A percentile compares a stretch with the other conserved stretches of the same genome.
Conservation (phyloP, 208 protist genomes). For the Leishmania tarentolae region DNA sequence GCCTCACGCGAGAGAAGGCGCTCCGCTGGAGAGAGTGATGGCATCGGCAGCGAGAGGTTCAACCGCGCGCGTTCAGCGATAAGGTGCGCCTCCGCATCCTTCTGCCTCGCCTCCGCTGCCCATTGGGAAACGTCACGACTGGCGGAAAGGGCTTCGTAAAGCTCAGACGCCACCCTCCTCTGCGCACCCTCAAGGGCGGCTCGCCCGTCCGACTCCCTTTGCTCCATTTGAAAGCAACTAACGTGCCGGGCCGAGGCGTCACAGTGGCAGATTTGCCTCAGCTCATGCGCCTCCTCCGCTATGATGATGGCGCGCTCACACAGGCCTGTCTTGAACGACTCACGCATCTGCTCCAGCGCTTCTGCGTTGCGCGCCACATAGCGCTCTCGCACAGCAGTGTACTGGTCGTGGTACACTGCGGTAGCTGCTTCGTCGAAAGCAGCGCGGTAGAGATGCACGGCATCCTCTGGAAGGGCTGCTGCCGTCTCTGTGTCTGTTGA, state of each 20-base stretch:
- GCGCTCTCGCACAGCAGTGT: conserved; percentile 24
- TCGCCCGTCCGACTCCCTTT: not conserved
- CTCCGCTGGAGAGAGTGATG: conserved; percentile 5
- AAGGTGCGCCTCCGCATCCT: not conserved
- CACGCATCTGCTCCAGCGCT: conserved; percentile 6
- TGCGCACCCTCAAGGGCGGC: not conserved
- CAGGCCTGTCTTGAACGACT: not conserved
- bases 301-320: conserved; percentile 14
- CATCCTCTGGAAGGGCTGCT: not conserved
- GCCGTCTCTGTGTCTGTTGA: not conserved
- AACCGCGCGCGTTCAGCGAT: not conserved
- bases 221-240: not conserved
- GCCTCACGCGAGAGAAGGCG: conserved; percentile 25
- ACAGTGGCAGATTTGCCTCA: conserved; percentile 1
- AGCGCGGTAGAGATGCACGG: not conserved
- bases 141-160: not conserved
- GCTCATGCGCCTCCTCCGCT: conserved; percentile 18
- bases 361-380: conserved; percentile 17
- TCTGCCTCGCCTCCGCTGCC: not conserved
- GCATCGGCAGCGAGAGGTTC: not conserved
- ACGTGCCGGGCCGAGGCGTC: conserved; percentile 5
- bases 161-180: not conserved
- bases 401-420: conserved; percentile 23
- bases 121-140: not conserved
- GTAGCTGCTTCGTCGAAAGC: conserved; percentile 19